These are phyloP conservation scores for Echeveria elegans DNA, from an alignment of 164 flowering plant species.

Conservation along the genomic window DNA sequence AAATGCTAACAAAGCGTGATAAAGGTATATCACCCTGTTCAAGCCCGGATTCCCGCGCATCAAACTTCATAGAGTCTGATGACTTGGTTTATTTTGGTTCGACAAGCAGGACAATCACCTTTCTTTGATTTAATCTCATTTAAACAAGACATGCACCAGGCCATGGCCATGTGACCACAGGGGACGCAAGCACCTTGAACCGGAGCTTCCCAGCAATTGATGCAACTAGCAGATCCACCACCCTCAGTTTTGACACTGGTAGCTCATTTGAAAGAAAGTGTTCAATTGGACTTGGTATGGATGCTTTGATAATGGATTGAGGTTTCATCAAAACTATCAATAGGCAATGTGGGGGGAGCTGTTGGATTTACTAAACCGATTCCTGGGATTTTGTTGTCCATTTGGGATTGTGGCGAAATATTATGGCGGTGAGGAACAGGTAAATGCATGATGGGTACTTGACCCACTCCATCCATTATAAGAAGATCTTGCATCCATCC, in stretches of 20 bases:
- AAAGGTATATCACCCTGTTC: too few species aligned
- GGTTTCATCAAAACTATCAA: constrained; percentile 8
- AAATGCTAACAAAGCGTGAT: too few species aligned
- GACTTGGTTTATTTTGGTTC: constrained; percentile 12
- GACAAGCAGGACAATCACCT: constrained; percentile 14
- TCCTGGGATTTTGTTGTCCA: neutral
- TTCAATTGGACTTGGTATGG: constrained; percentile 12
- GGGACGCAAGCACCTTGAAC: constrained; percentile 15
- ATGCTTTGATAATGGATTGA: constrained; percentile 10
- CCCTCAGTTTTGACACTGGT: neutral
- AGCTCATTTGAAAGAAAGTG: constrained; percentile 4
- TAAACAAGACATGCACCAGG: constrained; percentile 15
- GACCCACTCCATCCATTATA: constrained; percentile 14
- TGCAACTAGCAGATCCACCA: constrained; percentile 10
- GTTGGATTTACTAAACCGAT: constrained; percentile 7
- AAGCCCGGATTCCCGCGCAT: neutral
- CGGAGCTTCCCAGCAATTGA: constrained; percentile 17
- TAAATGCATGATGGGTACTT: neutral
- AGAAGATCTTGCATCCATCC: constrained; percentile 15
- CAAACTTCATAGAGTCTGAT: constrained; percentile 12
- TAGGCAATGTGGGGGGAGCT: constrained; percentile 14
- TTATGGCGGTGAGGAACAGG: neutral
- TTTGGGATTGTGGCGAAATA: neutral
- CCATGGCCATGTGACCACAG: constrained; percentile 19
- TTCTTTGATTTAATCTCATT: constrained; percentile 12